Percentiles rank a stretch among this genome's conserved stretches.
phyloP scores from a whole-genome alignment of 164 flowering plant genomes.

The Nymphaea thermarum region DNA sequence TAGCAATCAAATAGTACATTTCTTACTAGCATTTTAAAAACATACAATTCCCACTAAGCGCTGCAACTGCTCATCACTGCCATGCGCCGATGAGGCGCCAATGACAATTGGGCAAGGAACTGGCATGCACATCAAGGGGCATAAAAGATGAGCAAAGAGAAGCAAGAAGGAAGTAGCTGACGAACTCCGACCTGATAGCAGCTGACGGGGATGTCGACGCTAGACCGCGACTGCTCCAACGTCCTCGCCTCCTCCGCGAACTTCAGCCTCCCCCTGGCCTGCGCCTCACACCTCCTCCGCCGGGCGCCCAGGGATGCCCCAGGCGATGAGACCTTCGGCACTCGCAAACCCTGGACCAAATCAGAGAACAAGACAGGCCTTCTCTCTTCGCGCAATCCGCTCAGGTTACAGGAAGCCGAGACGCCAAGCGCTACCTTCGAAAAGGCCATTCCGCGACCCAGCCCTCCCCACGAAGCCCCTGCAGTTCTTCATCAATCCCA shows the following conservation, averaged over 20 bases:
- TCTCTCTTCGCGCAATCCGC: background rate
- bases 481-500: too few species aligned
- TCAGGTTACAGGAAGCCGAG: background rate
- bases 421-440: background rate
- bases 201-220: constrained; percentile 23
- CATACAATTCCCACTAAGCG: too few species aligned
- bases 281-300: constrained; percentile 4
- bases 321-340: background rate
- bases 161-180: background rate
- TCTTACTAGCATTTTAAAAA: too few species aligned
- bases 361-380: background rate
- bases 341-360: background rate
- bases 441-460: too few species aligned
- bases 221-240: constrained; percentile 9
- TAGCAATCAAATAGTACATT: too few species aligned
- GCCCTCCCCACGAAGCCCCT: too few species aligned
- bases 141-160: background rate
- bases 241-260: constrained; percentile 8
- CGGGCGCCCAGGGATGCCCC: constrained; percentile 1
- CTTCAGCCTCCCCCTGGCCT: constrained; percentile 12
- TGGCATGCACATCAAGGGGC: background rate
- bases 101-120: too few species aligned
- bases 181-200: constrained; percentile 17
- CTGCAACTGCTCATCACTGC: too few species aligned
- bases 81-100: too few species aligned